Evolutionary conservation across 2,329 filamentous ascomycete species (phyloP), one percentile per base, ranked within the genome.

Genomic region (Trichoderma simmonsii): DNA sequence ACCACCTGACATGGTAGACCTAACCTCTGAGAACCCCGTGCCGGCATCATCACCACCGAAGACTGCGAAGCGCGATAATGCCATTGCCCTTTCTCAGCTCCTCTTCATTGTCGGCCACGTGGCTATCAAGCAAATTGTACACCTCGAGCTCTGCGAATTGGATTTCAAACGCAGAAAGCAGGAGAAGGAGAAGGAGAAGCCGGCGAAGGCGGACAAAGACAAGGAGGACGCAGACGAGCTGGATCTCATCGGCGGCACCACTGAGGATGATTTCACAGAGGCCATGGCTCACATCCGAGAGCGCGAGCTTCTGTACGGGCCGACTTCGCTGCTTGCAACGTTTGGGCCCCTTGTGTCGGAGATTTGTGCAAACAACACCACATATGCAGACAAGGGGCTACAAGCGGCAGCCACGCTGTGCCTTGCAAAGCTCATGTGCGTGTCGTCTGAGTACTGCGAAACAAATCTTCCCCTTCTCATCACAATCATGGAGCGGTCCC

Each of bases 71-170:
- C 81, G 91, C 34, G 93, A 91, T 76, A 89, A 91, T 5, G 90
- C 93, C 1, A 87, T 94, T 61, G 91, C 89, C 0, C 86, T 99
- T 2, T 97, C 96, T 0, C 96, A 98, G 78, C 87, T 99, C 2
- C 86, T 99, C 0, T 98, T 98, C 79, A 92, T 97, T 43, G 95
- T 98, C 34, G 96, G 96, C 0, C 96, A 99, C 78, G 93, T 98
- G 62, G 96, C 96, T 15, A 96, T 99, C 79, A 99, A 99, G 83
- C 97, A 99, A 80, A 99, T 99, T 76, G 97, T 99, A 0, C 96
- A 99, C 80, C 88, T 99, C 12, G 96, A 99, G 78, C 87, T 98
- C n/a, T 97, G 95, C 80, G 96, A 99, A 79, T 90, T 96, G 64
- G 96, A 99, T 81, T 99, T 99, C 82, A 99, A 99, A 85, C 92